Percentiles rank a stretch among this genome's conserved stretches.
phyloP scores from a whole-genome alignment of 2,329 filamentous ascomycete species.

The Neonectria punicea region DNA sequence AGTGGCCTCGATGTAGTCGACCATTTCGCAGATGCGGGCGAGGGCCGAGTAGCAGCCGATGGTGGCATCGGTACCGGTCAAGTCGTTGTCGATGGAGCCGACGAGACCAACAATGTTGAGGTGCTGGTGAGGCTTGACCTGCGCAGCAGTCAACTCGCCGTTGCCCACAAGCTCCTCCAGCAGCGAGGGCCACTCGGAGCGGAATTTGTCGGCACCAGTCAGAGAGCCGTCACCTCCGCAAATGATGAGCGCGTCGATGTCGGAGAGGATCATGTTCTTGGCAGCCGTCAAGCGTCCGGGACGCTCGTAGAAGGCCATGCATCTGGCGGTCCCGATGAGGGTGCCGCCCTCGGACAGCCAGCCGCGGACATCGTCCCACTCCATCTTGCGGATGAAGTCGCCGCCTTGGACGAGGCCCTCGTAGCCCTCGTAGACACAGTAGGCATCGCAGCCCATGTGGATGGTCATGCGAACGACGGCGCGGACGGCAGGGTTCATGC shows the following conservation, averaged over 20 bases:
- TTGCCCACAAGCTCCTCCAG: slow-evolving; percentile 84
- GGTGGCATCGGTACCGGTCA: slow-evolving; percentile 95
- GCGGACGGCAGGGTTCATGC: slow-evolving; percentile 92
- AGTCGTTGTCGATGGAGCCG: slow-evolving; percentile 97
- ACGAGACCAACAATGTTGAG: slow-evolving; percentile 97
- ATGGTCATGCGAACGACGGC: slow-evolving; percentile 93
- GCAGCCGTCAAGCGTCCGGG: slow-evolving; percentile 84
- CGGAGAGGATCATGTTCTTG: slow-evolving; percentile 92
- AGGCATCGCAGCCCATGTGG: slow-evolving; percentile 82
- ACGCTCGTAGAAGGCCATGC: slow-evolving; percentile 91
- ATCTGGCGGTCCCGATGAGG: slow-evolving; percentile 93
- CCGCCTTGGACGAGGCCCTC: slow-evolving; percentile 93
- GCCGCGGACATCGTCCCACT: slow-evolving; percentile 93
- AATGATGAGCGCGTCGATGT: slow-evolving; percentile 95
- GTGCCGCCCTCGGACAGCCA: slow-evolving; percentile 95
- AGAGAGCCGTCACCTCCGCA: slow-evolving; percentile 97
- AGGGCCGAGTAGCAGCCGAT: slow-evolving; percentile 97
- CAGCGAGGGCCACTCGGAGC: slow-evolving; percentile 89
- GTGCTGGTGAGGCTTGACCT: slow-evolving; percentile 81
- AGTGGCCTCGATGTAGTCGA: slow-evolving; percentile 97
- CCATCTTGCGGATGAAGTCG: slow-evolving; percentile 86
- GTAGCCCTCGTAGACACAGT: slow-evolving; percentile 91
- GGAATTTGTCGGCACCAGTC: slow-evolving; percentile 94
- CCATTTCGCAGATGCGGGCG: slow-evolving; percentile 91
- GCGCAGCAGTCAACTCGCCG: slow-evolving; percentile 75